Conservation (phyloP, 495 filamentous ascomycete genomes). For the Aspergillus biplanus region DNA sequence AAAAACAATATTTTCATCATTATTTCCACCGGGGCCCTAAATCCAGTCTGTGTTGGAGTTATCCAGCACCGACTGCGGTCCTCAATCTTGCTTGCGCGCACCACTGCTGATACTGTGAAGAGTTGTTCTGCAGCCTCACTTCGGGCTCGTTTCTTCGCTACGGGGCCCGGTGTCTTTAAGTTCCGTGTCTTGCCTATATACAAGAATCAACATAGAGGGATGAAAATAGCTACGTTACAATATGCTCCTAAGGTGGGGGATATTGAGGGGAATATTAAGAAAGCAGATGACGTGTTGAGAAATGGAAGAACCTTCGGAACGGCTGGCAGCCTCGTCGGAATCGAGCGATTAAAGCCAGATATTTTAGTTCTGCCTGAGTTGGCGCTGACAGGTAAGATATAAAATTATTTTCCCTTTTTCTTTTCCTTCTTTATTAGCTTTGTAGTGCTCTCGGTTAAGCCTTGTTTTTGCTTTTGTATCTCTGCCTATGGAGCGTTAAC, state of each 20-base stretch:
- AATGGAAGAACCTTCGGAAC: conserved; percentile 25
- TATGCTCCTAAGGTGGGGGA: conserved; percentile 75
- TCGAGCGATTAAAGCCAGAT: conserved; percentile 41
- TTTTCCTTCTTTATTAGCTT: not conserved
- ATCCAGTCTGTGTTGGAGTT: not conserved
- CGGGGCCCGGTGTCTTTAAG: not conserved
- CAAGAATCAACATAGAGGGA: conserved; percentile 36
- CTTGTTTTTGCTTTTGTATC: conserved; percentile 10
- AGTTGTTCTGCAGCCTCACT: not conserved
- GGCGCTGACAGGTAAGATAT: conserved; percentile 76
- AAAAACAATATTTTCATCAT: not conserved
- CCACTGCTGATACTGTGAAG: not conserved
- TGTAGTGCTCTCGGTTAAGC: not conserved
- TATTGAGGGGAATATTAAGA: conserved; percentile 72
- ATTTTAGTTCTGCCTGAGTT: conserved; percentile 85
- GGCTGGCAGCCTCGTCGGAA: conserved; percentile 12
- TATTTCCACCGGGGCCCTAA: not conserved
- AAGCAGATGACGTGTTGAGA: conserved; percentile 71
- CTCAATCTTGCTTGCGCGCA: not conserved
- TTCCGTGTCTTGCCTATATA: not conserved
- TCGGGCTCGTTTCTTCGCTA: not conserved
- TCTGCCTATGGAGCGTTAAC: not conserved
- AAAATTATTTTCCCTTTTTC: conserved; percentile 9
- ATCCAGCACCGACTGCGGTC: not conserved
- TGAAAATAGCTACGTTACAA: conserved; percentile 84